Conservation (phyloP, 176 grass and related monocot genomes). For the Rhynchospora tenuis region DNA sequence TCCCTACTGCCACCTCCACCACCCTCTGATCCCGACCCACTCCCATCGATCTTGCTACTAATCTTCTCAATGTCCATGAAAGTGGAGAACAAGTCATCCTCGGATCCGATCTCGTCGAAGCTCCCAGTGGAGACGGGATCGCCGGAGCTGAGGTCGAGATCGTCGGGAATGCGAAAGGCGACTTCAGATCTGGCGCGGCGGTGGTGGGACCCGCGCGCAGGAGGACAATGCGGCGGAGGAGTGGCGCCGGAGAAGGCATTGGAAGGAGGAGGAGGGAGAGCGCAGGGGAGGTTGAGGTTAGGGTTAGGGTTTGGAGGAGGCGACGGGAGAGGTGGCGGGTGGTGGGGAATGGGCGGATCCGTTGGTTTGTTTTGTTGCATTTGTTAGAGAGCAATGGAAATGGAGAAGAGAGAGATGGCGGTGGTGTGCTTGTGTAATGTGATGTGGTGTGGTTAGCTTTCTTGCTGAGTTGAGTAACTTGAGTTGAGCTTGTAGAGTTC, state of each 20-base stretch:
- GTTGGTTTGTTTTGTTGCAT: constrained; percentile 66
- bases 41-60: constrained; percentile 39
- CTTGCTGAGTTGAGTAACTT: not conserved
- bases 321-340: constrained; percentile 43
- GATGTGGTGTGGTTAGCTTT: constrained; percentile 7
- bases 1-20: constrained; percentile 29
- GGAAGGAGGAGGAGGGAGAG: constrained; percentile 10
- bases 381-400: constrained; percentile 6
- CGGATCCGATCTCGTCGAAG: constrained; percentile 89
- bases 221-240: constrained; percentile 1
- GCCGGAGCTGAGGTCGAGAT: constrained; percentile 51
- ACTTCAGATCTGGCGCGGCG: constrained; percentile 98
- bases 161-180: constrained; percentile 72
- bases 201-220: constrained; percentile 60
- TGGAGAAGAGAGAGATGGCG: not conserved
- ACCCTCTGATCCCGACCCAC: constrained; percentile 31
- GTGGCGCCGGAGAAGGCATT: not conserved
- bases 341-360: constrained; percentile 38
- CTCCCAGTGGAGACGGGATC: constrained; percentile 28
- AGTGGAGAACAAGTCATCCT: constrained; percentile 94
- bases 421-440: not conserved
- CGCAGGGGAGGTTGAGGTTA: not conserved
- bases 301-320: constrained; percentile 23
- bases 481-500: not conserved
- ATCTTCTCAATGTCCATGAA: constrained; percentile 99